Conservation (phyloP, 768 basidiomycete species). For the Amanita fuliginea region DNA sequence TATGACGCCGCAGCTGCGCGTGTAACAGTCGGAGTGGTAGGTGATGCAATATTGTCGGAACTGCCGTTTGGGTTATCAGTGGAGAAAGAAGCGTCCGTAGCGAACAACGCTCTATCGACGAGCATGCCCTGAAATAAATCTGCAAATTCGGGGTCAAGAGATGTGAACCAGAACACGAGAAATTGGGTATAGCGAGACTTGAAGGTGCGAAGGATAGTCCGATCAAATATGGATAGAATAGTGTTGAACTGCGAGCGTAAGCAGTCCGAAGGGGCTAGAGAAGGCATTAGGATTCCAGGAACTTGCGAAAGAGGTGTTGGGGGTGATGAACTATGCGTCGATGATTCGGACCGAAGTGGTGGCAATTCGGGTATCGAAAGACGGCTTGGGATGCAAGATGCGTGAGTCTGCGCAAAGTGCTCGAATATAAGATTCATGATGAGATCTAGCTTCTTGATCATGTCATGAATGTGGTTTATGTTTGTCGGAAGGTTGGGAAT, state of each 20-base stretch:
- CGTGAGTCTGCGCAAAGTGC: constrained; percentile 54
- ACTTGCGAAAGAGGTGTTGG: constrained; percentile 10
- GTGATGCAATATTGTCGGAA: constrained; percentile 17
- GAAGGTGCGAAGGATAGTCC: constrained; percentile 89
- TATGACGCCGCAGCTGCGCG: constrained; percentile 92
- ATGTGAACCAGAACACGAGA: constrained; percentile 91
- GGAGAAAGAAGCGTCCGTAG: constrained; percentile 12
- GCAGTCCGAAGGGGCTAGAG: not conserved
- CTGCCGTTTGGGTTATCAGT: not conserved
- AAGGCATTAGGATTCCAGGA: constrained; percentile 9
- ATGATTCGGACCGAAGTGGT: constrained; percentile 15
- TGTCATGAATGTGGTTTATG: constrained; percentile 63
- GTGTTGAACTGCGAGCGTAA: constrained; percentile 68
- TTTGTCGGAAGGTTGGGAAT: constrained; percentile 39
- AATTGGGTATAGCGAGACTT: constrained; percentile 98
- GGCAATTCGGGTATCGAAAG: constrained; percentile 24
- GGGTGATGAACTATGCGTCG: not conserved
- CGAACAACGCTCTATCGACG: constrained; percentile 79
- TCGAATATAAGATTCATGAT: constrained; percentile 80
- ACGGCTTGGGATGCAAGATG: not conserved
- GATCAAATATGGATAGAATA: constrained; percentile 88
- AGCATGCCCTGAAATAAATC: constrained; percentile 93
- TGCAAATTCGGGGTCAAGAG: constrained; percentile 77
- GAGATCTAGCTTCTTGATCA: constrained; percentile 87
- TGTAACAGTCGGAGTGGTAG: constrained; percentile 53